Evolutionary conservation across 331 rosid genomes (phyloP), one percentile per base, ranked within the genome.

Genomic region (Quercus lobata): DNA sequence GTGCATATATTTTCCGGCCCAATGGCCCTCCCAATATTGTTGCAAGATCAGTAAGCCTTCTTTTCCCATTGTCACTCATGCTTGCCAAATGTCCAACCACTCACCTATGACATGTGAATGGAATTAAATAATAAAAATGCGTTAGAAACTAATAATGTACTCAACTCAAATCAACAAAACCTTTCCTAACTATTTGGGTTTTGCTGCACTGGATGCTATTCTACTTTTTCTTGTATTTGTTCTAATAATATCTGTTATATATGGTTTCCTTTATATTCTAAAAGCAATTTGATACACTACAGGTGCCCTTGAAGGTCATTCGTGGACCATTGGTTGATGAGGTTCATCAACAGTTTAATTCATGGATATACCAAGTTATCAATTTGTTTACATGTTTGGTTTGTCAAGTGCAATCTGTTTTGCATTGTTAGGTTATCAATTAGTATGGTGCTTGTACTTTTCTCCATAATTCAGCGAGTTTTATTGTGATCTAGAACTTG

Each of bases 1-100:
- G 97, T 71, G 98, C 98, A 55, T 94, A 94, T 77, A 91, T 94
- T 78, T 94, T 94, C 79, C 88, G 96, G 84, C 98, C 98, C 70
- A 78, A 49, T 53, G 97, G 88, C 57, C 83, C 88, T 71, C 93
- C 93, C 52, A 85, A 49, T 76, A n/a, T 91, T 72, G 89, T 89
- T 83, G 90, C 98, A 69, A 91, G 91, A 94, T 83, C 91, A 22
- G 98, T 94, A 84, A 89, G 97, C 53, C 68, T 80, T 60, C 49
- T 41, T 73, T 72, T 76, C 76, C 35, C 57, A 32, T 70, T n/a
- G 21, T 29, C 24, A 46, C 7, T 66, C 14, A 46, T 44, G 7
- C 53, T 53, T 44, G 7, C 17, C 41, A 32, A 17, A 32, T 30
- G 65, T 53, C 29, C 53, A 32, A n/a, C 30, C 6, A 60, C 44